Base-by-base conservation (phyloP, 2,329 filamentous ascomycete genomes). In the Plenodomus tracheiphilus region DNA sequence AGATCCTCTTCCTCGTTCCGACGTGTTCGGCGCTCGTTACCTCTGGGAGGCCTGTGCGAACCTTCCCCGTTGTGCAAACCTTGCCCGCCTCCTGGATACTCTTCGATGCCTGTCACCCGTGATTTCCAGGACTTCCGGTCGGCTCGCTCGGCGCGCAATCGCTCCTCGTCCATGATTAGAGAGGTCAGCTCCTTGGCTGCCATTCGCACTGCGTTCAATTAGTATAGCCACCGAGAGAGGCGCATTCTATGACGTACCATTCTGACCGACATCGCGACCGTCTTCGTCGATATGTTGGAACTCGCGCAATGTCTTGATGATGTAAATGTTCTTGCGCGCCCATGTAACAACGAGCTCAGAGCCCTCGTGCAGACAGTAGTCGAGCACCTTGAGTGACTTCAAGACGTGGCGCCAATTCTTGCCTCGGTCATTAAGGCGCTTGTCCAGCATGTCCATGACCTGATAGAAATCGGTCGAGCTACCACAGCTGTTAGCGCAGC, bases 391-490 rank as follows among this genome's bases (percentile, higher is more conserved):
- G 61, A 99, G 80, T 36, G 94, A 95, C 76, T 99, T 99, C 51
- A 99, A 79, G 11, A 99, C 94, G 72, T 99, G 94, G 65, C 94
- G 87, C 94, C 94, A 99, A 73, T 99, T 99, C 81, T 97, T 99
- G 69, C 94, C 94, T 76, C 99, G 97, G 75, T 99, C 94, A 67
- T 99, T 99, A 68, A 99, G 79, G 61, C 94, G 88, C 80, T 97
- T 97, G 77, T 99, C 94, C 61, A 99, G 81, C 91, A 99, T 99
- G 74, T 99, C 94, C 87, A 99, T 96, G 66, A 99, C 97, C 73
- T 99, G 93, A 78, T 96, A 96, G 78, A 99, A 99, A 73, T 97
- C 94, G 75, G 88, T 93, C 30, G 91, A 92, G 70, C 93, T 96
- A 63, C 35, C 30, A 39, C 34, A 48, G 18, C 37, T 37, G 56